phyloP scores from a whole-genome alignment of 1,139 yeast species.

The Nadsonia commutata region DNA sequence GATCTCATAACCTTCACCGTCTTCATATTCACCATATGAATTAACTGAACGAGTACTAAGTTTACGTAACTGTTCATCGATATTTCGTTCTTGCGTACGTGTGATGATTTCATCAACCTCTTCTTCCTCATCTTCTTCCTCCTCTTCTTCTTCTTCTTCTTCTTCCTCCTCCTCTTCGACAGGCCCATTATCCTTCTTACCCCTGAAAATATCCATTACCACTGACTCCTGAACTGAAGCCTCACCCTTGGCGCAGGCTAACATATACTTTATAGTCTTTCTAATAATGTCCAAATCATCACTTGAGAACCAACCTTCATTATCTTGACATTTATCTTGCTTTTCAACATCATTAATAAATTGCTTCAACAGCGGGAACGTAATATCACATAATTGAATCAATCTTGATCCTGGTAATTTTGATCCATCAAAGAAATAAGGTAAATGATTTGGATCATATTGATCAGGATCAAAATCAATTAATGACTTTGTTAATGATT shows the following conservation, averaged over 20 bases:
- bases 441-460: conserved; percentile 1
- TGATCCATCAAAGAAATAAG: conserved; percentile 59
- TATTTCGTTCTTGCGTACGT: not conserved
- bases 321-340: conserved; percentile 20
- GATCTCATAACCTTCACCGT: conserved; percentile 1
- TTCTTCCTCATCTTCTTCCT: conserved; percentile 1
- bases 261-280: conserved; percentile 31
- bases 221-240: conserved; percentile 27
- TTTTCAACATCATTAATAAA: conserved; percentile 30
- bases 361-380: conserved; percentile 45
- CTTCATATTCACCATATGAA: too few species aligned
- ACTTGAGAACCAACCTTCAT: conserved; percentile 63
- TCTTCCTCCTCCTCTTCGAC: conserved; percentile 64
- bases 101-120: not conserved
- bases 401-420: conserved; percentile 54
- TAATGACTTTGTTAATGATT: not conserved
- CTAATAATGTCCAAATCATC: conserved; percentile 52
- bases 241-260: conserved; percentile 44
- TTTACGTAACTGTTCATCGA: not conserved
- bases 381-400: conserved; percentile 70
- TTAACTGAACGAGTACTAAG: too few species aligned
- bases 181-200: conserved; percentile 18
- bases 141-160: conserved; percentile 44
- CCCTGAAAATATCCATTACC: conserved; percentile 28
- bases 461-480: not conserved